Conservation (phyloP, 331 rosid species). For the Rosa hybrid region DNA sequence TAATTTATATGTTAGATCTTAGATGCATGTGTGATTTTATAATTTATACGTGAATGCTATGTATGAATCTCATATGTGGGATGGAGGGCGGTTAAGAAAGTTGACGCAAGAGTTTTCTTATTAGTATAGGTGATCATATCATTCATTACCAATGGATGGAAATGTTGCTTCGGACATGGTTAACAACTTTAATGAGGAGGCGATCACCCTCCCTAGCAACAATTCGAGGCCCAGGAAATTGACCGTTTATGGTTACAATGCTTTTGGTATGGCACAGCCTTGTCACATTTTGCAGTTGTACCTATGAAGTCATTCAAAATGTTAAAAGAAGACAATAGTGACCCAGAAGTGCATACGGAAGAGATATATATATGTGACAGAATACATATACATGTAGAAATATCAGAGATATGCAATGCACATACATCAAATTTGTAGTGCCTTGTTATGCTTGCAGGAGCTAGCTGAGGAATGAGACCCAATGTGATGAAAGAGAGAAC, state of each 20-base stretch:
- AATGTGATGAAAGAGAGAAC: slow-evolving; percentile 23
- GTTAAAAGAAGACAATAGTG: not conserved
- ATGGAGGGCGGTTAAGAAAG: too few relatives aligned
- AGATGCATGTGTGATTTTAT: too few relatives aligned
- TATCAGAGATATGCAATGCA: not conserved
- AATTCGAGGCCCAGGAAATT: slow-evolving; percentile 70
- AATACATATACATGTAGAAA: not conserved
- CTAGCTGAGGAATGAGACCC: slow-evolving; percentile 32
- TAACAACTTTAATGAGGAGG: slow-evolving; percentile 54
- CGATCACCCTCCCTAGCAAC: slow-evolving; percentile 67
- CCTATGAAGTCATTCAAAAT: slow-evolving; percentile 26
- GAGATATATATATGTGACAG: not conserved
- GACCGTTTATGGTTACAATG: slow-evolving; percentile 61
- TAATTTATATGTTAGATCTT: too few relatives aligned
- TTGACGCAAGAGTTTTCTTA: too few relatives aligned
- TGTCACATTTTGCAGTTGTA: slow-evolving; percentile 48
- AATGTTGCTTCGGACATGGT: slow-evolving; percentile 55
- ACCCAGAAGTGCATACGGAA: not conserved
- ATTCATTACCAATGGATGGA: slow-evolving; percentile 60
- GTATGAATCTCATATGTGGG: too few relatives aligned
- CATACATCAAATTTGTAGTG: slow-evolving; percentile 45
- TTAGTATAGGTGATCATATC: not conserved
- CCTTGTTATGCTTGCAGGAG: slow-evolving; percentile 36
- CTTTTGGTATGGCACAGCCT: slow-evolving; percentile 63
- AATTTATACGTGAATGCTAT: too few relatives aligned